A percentile compares a stretch with the other conserved stretches of the same genome.
Conservation (phyloP, 345 rosid species). For the Eucalyptus rudis region DNA sequence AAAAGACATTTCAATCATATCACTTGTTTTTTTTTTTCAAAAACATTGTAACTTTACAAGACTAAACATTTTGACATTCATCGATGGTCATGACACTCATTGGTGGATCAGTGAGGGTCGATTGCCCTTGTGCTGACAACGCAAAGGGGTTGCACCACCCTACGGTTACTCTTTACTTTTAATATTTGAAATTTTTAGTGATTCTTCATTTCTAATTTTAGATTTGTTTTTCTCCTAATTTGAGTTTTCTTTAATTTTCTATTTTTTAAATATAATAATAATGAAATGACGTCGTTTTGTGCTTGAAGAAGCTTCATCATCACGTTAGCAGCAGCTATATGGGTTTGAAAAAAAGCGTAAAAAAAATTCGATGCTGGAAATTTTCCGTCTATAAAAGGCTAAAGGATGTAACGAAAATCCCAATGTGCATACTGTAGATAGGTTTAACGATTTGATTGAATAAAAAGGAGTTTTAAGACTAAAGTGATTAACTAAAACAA, state of each 20-base stretch:
- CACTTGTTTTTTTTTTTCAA: not conserved
- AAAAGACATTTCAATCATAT: not conserved
- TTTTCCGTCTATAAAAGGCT: not conserved
- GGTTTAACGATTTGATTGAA: not conserved
- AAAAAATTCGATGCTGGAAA: fast-evolving
- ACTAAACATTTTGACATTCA: too few relatives aligned
- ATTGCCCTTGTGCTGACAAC: not conserved
- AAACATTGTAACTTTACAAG: not conserved
- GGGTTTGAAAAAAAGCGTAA: not conserved
- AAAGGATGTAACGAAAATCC: too few relatives aligned
- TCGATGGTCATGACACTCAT: fast-evolving
- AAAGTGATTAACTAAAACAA: not conserved
- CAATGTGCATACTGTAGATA: not conserved
- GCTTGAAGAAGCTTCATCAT: not conserved
- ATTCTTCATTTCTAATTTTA: not conserved
- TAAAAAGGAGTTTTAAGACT: too few relatives aligned
- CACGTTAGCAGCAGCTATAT: not conserved
- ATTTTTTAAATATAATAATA: too few relatives aligned
- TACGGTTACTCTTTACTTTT: fast-evolving
- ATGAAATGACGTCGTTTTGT: not conserved
- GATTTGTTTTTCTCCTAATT: not conserved
- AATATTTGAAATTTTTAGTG: not conserved
- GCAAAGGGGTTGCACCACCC: fast-evolving
- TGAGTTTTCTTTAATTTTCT: too few relatives aligned
- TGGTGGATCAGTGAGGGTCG: too few relatives aligned